These are phyloP conservation scores for Xylaria sp. DNA, from an alignment of 2,329 filamentous ascomycete genomes.

Conservation along the genomic window DNA sequence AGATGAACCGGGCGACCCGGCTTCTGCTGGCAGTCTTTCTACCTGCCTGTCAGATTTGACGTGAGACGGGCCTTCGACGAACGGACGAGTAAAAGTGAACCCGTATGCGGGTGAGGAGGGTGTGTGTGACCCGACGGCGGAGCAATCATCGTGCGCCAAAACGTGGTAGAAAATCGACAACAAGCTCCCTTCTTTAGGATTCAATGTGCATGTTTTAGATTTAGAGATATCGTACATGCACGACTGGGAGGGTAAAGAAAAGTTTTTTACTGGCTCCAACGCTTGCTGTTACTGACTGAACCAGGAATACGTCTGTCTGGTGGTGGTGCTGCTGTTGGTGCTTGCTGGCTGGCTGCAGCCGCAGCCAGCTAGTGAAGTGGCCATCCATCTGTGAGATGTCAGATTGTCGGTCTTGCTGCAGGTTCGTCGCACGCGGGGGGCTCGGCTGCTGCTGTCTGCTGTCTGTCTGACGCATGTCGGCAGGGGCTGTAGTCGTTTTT, in stretches of 20 bases:
- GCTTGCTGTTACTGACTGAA: not conserved
- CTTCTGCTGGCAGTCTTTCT: too few species aligned
- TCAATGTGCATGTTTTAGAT: slow-evolving; percentile 25
- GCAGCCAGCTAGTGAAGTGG: slow-evolving; percentile 16
- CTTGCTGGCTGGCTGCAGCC: slow-evolving; percentile 30
- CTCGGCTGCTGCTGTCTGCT: not conserved
- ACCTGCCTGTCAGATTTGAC: slow-evolving; percentile 18
- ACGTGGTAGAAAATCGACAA: slow-evolving; percentile 1
- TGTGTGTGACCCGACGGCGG: slow-evolving; percentile 1
- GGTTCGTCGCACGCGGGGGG: slow-evolving; percentile 1
- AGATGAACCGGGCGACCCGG: slow-evolving; percentile 6
- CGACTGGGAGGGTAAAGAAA: slow-evolving; percentile 24
- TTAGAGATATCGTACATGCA: slow-evolving; percentile 5
- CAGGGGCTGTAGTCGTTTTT: not conserved
- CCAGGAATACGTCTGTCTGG: not conserved
- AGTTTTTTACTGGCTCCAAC: slow-evolving; percentile 17
- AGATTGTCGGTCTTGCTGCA: slow-evolving; percentile 31
- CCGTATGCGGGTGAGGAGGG: not conserved
- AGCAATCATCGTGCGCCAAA: slow-evolving; percentile 4
- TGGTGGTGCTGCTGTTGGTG: not conserved
- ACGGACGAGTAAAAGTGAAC: slow-evolving; percentile 10
- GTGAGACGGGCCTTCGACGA: not conserved
- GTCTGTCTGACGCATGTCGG: not conserved
- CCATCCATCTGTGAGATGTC: slow-evolving; percentile 33
- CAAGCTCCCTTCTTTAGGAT: slow-evolving; percentile 10